These are phyloP conservation scores for Gynochthodes officinalis DNA, from an alignment of 257 asterid species.

Conservation along the genomic window DNA sequence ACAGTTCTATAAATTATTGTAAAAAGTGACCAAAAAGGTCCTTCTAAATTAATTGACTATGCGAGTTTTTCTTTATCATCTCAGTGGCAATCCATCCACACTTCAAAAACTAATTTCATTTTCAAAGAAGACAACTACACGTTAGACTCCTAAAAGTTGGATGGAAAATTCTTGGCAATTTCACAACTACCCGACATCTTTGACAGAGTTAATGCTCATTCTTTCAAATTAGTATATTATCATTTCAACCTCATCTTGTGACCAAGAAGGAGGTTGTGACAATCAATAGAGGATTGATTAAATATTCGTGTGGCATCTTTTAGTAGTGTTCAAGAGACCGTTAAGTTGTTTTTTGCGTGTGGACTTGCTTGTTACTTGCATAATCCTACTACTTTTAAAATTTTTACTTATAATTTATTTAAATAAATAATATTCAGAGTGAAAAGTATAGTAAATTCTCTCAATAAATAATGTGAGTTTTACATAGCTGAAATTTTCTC, in stretches of 20 bases:
- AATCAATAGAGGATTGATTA: not conserved
- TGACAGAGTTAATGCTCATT: not conserved
- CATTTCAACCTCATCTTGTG: not conserved
- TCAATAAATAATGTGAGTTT: too few relatives aligned
- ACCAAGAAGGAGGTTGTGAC: not conserved
- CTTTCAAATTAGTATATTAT: not conserved
- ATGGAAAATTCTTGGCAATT: not conserved
- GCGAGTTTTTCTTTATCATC: not conserved
- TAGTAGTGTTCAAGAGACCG: not conserved
- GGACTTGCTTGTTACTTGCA: not conserved
- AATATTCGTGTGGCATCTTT: not conserved
- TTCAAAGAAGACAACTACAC: slow-evolving; percentile 7
- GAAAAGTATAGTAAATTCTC: too few relatives aligned
- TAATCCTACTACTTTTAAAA: not conserved
- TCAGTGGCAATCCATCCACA: not conserved
- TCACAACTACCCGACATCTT: slow-evolving; percentile 1
- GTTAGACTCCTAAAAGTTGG: not conserved
- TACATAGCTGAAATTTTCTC: too few relatives aligned
- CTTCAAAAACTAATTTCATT: slow-evolving; percentile 1
- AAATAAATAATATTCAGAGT: too few relatives aligned
- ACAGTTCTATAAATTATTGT: not conserved
- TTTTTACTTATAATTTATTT: too few relatives aligned
- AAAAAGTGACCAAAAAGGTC: not conserved
- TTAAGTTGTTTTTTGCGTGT: not conserved
- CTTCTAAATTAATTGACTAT: not conserved